phyloP scores from a whole-genome alignment of 352 stramenopile genomes.

The Phytophthora colocasiae region DNA sequence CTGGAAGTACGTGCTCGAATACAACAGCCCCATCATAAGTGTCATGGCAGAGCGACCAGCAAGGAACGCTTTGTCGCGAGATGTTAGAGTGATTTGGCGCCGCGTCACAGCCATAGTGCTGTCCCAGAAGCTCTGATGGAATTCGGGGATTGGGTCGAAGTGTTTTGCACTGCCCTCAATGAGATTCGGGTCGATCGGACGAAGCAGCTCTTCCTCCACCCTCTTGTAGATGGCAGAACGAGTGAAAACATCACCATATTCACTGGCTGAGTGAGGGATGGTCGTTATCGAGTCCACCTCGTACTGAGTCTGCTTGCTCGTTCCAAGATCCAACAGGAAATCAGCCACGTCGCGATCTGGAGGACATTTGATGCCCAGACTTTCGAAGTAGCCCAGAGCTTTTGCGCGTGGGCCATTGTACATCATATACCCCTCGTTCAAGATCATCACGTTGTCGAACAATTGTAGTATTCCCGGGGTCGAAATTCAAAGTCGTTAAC shows the following conservation, averaged over 20 bases:
- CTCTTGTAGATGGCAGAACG: constrained; percentile 20
- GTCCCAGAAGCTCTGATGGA: constrained; percentile 39
- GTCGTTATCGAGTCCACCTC: constrained; percentile 17
- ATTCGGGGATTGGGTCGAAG: constrained; percentile 67
- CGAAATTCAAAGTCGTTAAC: no score
- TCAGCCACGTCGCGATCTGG: constrained; percentile 85
- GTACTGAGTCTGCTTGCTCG: constrained; percentile 47
- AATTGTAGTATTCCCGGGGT: no score
- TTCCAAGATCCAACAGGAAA: constrained; percentile 84
- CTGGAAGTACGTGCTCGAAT: constrained; percentile 49
- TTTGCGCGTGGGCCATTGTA: constrained; percentile 81
- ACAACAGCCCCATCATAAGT: constrained; percentile 50
- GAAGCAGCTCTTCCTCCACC: constrained; percentile 24
- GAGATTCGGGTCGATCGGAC: constrained; percentile 7
- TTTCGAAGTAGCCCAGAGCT: constrained; percentile 82
- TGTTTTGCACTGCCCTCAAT: constrained; percentile 64
- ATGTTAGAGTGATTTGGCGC: constrained; percentile 51
- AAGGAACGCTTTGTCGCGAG: constrained; percentile 44
- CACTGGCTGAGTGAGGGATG: constrained; percentile 25
- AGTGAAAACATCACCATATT: constrained; percentile 35
- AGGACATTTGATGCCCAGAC: constrained; percentile 65
- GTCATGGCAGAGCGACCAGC: constrained; percentile 40
- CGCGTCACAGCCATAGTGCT: constrained; percentile 31
- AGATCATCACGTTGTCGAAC: constrained; percentile 94
- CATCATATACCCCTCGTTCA: constrained; percentile 91